A percentile compares a stretch with the other conserved stretches of the same genome.
Evolutionary conservation across 164 flowering plant genomes (phyloP).

Genomic region (Cinnamomum micranthum): DNA sequence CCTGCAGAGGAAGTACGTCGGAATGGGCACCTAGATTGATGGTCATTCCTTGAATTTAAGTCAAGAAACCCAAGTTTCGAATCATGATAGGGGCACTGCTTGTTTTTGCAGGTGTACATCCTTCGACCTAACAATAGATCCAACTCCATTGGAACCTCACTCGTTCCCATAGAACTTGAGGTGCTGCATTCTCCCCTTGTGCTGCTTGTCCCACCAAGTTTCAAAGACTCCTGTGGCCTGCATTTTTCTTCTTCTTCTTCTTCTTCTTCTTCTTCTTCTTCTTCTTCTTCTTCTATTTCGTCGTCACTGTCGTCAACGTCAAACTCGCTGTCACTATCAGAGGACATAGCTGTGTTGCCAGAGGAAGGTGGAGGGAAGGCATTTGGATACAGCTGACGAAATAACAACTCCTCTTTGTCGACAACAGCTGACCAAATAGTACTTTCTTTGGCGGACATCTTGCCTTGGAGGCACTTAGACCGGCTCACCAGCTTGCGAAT

Average conservation of each 20-base stretch:
- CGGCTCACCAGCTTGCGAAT: slow-evolving; percentile 64
- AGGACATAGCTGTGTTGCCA: slow-evolving; percentile 21
- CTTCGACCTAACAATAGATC: slow-evolving; percentile 25
- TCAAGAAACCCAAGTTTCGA: slow-evolving; percentile 40
- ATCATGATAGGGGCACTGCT: slow-evolving; percentile 39
- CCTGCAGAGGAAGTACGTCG: slow-evolving; percentile 15
- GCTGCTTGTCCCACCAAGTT: slow-evolving; percentile 11
- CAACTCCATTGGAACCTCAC: slow-evolving; percentile 33
- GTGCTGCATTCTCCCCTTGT: slow-evolving; percentile 22
- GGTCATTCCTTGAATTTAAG: slow-evolving; percentile 43
- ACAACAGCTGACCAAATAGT: slow-evolving; percentile 58
- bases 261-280: slow-evolving; percentile 14
- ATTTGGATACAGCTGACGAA: slow-evolving; percentile 46
- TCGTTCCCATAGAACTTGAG: slow-evolving; percentile 27
- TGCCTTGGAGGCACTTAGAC: slow-evolving; percentile 68
- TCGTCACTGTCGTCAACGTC: slow-evolving; percentile 33
- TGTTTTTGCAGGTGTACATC: slow-evolving; percentile 33
- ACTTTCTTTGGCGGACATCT: slow-evolving; percentile 71
- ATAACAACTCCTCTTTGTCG: slow-evolving; percentile 50
- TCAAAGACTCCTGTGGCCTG: slow-evolving; percentile 29
- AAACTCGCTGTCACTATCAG: slow-evolving; percentile 30
- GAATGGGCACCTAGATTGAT: slow-evolving; percentile 39
- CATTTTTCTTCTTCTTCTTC: slow-evolving; percentile 21
- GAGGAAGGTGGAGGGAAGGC: slow-evolving; percentile 32
- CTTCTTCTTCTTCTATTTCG: slow-evolving; percentile 18